Base-by-base conservation (phyloP, 2,329 filamentous ascomycete genomes). In the Thermoascus crustaceus region DNA sequence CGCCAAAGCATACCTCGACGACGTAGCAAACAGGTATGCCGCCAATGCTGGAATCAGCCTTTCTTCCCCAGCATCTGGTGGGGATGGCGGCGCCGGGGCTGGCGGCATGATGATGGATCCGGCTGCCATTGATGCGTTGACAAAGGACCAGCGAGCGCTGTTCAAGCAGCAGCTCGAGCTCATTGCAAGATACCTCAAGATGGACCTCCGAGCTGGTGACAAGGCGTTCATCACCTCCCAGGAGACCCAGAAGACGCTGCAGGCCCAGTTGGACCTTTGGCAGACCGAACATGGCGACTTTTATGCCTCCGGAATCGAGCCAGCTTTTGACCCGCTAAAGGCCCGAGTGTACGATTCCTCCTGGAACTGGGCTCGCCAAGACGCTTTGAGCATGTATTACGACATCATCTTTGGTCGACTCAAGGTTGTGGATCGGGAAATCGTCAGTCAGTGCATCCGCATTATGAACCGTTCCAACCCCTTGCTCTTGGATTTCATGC, bases 391-490 rank as follows among this genome's bases (percentile, higher is more conserved):
- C 69, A 98, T 98, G 89, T 98, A 91, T 71, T 98, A 87, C 67
- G 91, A 98, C 56, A 93, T 98, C 56, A 95, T 98, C 56, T 98
- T 98, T 53, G 91, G 91, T 39, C 80, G 91, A 42, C 78, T 98
- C 35, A 79, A 91, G 69, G 85, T 81, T 32, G 84, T 98, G 25
- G 91, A 98, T 55, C 85, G 91, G 45, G 91, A 98, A 63, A 98
- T 96, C 52, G 91, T 98, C 58, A 95, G 88, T 66, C 88, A 88
- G 61, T 98, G 91, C 67, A 96, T 98, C 55, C 84, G 86, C 48
- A 91, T 98, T 66, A 98, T 98, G 91, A 98, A 95, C 71, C 84
- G 91, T 44, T 94, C 91, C 21, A 98, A 96, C 60, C 91, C 91
- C 2, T 82, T 85, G 22, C 78, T 98, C 1, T 76, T 98, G 39